These are phyloP conservation scores for Penicillium daleae DNA, from an alignment of 495 filamentous ascomycete genomes.

Conservation along the genomic window DNA sequence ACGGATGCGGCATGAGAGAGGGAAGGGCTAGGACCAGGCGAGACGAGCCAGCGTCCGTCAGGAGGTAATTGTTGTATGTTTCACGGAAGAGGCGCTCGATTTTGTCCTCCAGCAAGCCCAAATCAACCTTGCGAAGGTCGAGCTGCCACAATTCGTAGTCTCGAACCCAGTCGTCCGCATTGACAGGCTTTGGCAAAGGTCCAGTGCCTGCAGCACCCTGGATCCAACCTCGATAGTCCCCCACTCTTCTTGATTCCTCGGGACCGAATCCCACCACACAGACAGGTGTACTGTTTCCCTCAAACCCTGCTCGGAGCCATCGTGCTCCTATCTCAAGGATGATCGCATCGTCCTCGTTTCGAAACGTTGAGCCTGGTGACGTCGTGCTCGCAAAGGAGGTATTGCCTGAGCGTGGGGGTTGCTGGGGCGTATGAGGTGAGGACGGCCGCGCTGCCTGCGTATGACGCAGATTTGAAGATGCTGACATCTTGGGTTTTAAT, in stretches of 20 bases:
- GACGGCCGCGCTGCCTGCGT: conserved; percentile 36
- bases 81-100: conserved; percentile 82
- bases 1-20: conserved; percentile 73
- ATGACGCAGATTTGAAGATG: conserved; percentile 36
- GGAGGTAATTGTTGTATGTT: conserved; percentile 81
- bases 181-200: conserved; percentile 34
- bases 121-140: conserved; percentile 71
- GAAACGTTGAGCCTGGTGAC: conserved; percentile 70
- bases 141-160: conserved; percentile 81
- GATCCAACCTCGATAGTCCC: conserved; percentile 79
- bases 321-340: conserved; percentile 83
- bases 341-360: conserved; percentile 80
- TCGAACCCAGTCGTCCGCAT: conserved; percentile 65
- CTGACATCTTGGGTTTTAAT: conserved; percentile 22
- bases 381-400: conserved; percentile 64
- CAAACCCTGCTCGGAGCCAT: conserved; percentile 81
- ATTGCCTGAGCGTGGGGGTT: conserved; percentile 42
- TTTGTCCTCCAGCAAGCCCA: conserved; percentile 84
- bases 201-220: conserved; percentile 26
- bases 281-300: conserved; percentile 75
- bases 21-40: conserved; percentile 76
- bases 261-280: conserved; percentile 73
- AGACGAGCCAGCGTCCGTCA: conserved; percentile 74
- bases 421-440: conserved; percentile 44
- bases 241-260: conserved; percentile 73